Evolutionary conservation across 1,139 yeast genomes (phyloP), one percentile per base, ranked within the genome.

Genomic region (Lodderomyces elongisporus): DNA sequence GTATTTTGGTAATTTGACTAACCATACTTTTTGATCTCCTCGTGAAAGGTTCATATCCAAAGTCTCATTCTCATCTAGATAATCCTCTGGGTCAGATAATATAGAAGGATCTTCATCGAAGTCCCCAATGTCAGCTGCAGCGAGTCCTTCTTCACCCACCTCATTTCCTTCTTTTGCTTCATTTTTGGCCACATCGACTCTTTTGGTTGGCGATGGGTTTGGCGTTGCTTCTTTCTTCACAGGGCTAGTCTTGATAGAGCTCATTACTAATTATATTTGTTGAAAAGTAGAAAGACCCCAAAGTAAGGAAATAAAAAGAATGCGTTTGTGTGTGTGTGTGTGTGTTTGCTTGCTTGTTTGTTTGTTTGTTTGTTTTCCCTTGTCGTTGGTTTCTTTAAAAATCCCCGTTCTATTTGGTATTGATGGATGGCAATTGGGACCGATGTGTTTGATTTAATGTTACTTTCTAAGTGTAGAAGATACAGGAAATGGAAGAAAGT

Each of bases 1-100:
- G 51, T 87, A 88, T 49, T 85, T 77, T 4, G 98, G 97, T 47
- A 91, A 63, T 47, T 94, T 77, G 17, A 91, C 95, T 18, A 91
- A 66, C 98, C 98, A 91, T 27, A 91, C 81, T 48, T 87, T 87
- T 46, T 78, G 79, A 31, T 60, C 62, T 8, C 79, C 75, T 20
- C 62, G 58, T 5, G 59, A 43, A 31, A 82, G 51, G 48, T 80
- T 77, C 64, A 83, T 60, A 51, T 82, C 84, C 32, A 83, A 60
- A 2, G 82, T 67, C 51, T 81, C 88, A 40, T 66, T 58, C 38
- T 77, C 69, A 38, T 67, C 74, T 29, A 69, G 54, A 43, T 67
- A 68, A 36, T 67, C 74, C 43, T 68, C 74, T 16, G 74, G 74
- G 42, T 68, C 74, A 17, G 68, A 60, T 33, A 67, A 56, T 14